Evolutionary conservation across 441 rosid species (phyloP).

Genomic region (Erodium texanum): DNA sequence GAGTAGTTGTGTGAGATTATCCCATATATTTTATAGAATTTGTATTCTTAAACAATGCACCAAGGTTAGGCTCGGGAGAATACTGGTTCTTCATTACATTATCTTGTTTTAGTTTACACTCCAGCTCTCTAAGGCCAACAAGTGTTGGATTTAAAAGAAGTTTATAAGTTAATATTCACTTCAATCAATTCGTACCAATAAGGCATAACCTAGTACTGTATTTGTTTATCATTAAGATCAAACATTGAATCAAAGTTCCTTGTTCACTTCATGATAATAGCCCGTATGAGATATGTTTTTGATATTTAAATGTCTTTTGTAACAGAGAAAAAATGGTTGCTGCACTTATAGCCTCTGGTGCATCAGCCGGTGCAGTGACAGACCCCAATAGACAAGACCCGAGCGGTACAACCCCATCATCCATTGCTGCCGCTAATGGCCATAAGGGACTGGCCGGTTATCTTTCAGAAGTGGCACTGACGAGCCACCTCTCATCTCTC

Average conservation of each 20-base stretch:
- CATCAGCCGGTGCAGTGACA: conserved; percentile 89
- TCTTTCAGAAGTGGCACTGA: conserved; percentile 79
- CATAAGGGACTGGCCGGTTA: conserved; percentile 93
- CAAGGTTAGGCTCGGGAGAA: no score
- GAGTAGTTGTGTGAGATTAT: no score
- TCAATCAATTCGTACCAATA: no score
- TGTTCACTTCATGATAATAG: neutral
- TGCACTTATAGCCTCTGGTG: conserved; percentile 78
- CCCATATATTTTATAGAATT: no score
- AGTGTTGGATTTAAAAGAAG: no score
- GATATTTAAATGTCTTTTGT: conserved; percentile 10
- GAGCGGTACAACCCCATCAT: conserved; percentile 69
- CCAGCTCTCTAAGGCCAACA: no score
- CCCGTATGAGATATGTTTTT: neutral
- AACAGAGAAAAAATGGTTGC: conserved; percentile 90
- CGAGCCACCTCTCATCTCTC: conserved; percentile 83
- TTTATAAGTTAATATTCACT: no score
- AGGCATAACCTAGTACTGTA: no score
- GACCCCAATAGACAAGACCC: conserved; percentile 76
- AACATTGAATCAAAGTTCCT: neutral
- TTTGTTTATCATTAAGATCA: neutral
- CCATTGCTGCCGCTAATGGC: conserved; percentile 62
- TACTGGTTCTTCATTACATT: no score
- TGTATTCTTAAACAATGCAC: no score
- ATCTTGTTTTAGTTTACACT: no score